A percentile compares a stretch with the other conserved stretches of the same genome.
Conservation (phyloP, 768 basidiomycete genomes). For the Tylopilus intermedius region DNA sequence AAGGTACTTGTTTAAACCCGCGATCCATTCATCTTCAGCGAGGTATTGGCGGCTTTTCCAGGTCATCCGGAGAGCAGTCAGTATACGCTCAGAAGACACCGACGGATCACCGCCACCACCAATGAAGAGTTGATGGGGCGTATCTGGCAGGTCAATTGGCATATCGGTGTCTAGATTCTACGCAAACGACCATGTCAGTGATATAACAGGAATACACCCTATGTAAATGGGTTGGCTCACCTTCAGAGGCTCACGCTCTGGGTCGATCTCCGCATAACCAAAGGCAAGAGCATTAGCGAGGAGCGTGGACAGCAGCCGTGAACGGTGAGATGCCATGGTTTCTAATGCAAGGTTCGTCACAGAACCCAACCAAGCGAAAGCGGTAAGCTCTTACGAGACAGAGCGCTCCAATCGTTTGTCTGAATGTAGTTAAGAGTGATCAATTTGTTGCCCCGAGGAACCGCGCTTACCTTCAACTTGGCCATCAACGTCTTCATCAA, state of each 20-base stretch:
- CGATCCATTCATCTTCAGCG: slow-evolving; percentile 35
- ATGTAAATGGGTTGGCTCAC: slow-evolving; percentile 21
- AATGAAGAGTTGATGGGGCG: slow-evolving; percentile 33
- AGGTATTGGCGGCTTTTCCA: slow-evolving; percentile 23
- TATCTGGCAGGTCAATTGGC: slow-evolving; percentile 36
- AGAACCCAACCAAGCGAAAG: not conserved
- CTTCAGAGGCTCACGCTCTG: slow-evolving; percentile 47
- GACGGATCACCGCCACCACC: slow-evolving; percentile 8
- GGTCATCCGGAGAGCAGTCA: slow-evolving; percentile 12
- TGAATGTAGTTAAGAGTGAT: not conserved
- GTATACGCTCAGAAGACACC: slow-evolving; percentile 12
- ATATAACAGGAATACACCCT: not conserved
- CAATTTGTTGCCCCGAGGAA: not conserved
- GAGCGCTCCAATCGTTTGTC: slow-evolving; percentile 62
- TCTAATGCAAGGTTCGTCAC: slow-evolving; percentile 26
- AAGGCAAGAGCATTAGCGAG: slow-evolving; percentile 46
- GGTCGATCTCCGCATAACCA: slow-evolving; percentile 43
- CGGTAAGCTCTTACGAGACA: slow-evolving; percentile 45
- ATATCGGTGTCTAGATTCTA: slow-evolving; percentile 53
- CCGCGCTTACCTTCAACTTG: slow-evolving; percentile 48
- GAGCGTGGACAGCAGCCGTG: slow-evolving; percentile 36
- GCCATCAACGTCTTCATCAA: slow-evolving; percentile 63
- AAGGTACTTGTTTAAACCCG: slow-evolving; percentile 36
- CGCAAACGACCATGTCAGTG: not conserved
- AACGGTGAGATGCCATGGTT: slow-evolving; percentile 47